phyloP scores from a whole-genome alignment of 371 early-diverging fungal genomes.

The Lichtheimia ramosa region DNA sequence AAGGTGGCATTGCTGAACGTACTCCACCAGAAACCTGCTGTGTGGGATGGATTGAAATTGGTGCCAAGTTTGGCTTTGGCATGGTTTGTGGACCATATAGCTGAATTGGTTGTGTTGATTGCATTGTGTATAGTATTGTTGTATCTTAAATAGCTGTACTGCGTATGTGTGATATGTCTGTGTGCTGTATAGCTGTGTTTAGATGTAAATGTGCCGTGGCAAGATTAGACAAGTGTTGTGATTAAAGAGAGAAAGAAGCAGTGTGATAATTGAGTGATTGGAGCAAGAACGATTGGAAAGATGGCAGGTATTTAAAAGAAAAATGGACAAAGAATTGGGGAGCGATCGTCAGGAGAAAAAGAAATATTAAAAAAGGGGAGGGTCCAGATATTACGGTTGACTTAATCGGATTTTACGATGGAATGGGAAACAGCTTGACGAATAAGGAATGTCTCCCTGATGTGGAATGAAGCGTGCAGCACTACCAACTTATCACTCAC shows the following conservation, averaged over 20 bases:
- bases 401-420: slow-evolving; percentile 27
- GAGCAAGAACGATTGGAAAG: slow-evolving; percentile 3
- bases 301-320: slow-evolving; percentile 16
- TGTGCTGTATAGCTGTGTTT: slow-evolving; percentile 3
- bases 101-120: slow-evolving; percentile 28
- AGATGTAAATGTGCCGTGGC: background rate
- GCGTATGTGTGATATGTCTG: slow-evolving; percentile 1
- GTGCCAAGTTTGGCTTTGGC: slow-evolving; percentile 19
- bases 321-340: slow-evolving; percentile 19
- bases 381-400: slow-evolving; percentile 1
- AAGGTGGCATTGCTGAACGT: slow-evolving; percentile 11
- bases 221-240: background rate
- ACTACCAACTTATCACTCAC: background rate
- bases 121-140: background rate
- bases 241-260: slow-evolving; percentile 7
- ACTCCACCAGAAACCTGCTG: slow-evolving; percentile 6
- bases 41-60: slow-evolving; percentile 21
- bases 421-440: slow-evolving; percentile 23
- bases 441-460: slow-evolving; percentile 30
- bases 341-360: slow-evolving; percentile 23
- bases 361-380: slow-evolving; percentile 26
- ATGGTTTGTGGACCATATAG: slow-evolving; percentile 24
- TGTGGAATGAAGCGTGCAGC: slow-evolving; percentile 20
- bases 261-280: too few species aligned
- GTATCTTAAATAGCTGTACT: background rate